phyloP scores from a whole-genome alignment of 1,284 basidiomycete genomes.

The Marasmius oreades region DNA sequence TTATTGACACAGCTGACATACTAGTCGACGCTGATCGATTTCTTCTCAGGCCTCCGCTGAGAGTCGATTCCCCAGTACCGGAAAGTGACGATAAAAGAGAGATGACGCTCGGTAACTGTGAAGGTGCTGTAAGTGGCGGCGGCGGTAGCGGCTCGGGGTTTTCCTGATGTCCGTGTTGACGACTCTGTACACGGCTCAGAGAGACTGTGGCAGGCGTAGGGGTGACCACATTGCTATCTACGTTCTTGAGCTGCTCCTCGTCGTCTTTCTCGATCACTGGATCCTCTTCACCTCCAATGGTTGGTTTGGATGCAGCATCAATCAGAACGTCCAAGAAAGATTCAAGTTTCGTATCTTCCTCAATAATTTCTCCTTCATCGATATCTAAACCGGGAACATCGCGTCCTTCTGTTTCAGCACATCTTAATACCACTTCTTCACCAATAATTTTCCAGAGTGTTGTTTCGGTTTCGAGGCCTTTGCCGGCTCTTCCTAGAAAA shows the following conservation, averaged over 20 bases:
- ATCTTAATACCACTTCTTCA: not conserved
- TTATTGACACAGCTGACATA: not conserved
- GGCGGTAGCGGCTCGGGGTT: not conserved
- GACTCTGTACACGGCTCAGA: not conserved
- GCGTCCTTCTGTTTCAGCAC: not conserved
- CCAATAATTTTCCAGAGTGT: not conserved
- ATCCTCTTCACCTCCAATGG: not conserved
- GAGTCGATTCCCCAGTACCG: not conserved
- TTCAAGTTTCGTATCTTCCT: not conserved
- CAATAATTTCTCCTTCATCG: not conserved
- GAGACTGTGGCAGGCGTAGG: not conserved
- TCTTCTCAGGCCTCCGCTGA: not conserved
- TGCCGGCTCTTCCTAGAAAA: not conserved
- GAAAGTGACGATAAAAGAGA: not conserved
- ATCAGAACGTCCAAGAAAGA: not conserved
- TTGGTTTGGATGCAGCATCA: not conserved
- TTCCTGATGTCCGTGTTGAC: not conserved
- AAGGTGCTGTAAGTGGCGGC: too few relatives aligned
- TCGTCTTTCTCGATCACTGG: not conserved
- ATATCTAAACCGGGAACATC: not conserved
- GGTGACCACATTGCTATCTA: not conserved
- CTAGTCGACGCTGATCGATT: not conserved
- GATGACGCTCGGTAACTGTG: conserved; percentile 2
- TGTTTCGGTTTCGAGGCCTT: not conserved
- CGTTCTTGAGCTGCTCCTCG: not conserved